Conservation (phyloP, 2,329 filamentous ascomycete genomes). For the Diplocarpon rosae region DNA sequence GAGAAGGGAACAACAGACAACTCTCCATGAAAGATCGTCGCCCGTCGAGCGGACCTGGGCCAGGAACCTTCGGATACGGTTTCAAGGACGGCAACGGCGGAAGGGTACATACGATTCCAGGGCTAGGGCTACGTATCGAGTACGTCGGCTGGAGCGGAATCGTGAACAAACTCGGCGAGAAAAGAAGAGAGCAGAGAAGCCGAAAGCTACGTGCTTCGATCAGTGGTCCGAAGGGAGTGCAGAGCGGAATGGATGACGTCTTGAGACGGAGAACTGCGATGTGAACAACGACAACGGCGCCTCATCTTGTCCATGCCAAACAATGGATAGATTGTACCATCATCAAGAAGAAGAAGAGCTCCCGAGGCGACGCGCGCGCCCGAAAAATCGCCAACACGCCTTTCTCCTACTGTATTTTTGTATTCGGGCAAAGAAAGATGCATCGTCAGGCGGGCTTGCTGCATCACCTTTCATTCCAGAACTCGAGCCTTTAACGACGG, state of each 20-base stretch:
- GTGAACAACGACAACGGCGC: not conserved
- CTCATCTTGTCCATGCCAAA: not conserved
- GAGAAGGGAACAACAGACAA: slow-evolving; percentile 11
- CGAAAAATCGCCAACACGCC: not conserved
- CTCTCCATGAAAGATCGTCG: slow-evolving; percentile 6
- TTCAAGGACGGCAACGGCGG: slow-evolving; percentile 25
- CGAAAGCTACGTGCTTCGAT: slow-evolving; percentile 49
- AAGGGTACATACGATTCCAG: slow-evolving; percentile 22
- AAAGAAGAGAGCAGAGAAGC: slow-evolving; percentile 45
- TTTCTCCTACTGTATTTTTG: not conserved
- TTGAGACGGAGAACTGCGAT: slow-evolving; percentile 5
- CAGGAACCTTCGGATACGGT: slow-evolving; percentile 20
- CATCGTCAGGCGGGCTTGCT: not conserved
- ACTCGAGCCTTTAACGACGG: too few relatives aligned
- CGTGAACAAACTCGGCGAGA: slow-evolving; percentile 45
- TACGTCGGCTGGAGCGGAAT: slow-evolving; percentile 40
- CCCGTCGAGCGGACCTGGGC: slow-evolving; percentile 7
- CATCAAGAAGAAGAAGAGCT: slow-evolving; percentile 1
- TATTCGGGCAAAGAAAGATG: not conserved
- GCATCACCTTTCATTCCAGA: too few relatives aligned
- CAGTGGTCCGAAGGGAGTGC: slow-evolving; percentile 38
- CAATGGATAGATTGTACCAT: slow-evolving; percentile 3
- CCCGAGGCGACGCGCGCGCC: too few relatives aligned
- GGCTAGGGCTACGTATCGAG: slow-evolving; percentile 36
- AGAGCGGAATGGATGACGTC: slow-evolving; percentile 25